Evolutionary conservation across 2,329 filamentous ascomycete species (phyloP).

Genomic region (Clonostachys solani): DNA sequence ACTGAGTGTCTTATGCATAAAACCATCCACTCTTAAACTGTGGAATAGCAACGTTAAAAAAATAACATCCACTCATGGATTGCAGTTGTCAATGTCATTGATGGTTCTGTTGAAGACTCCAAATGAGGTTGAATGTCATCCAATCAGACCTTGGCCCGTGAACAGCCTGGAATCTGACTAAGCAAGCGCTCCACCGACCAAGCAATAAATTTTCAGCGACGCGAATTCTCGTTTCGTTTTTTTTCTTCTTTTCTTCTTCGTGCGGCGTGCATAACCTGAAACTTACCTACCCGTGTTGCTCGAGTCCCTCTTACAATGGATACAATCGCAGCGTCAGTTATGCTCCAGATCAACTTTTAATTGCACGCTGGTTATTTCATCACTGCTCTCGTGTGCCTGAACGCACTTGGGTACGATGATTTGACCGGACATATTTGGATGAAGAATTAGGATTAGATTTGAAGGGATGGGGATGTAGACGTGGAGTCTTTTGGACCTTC

Average conservation of each 20-base stretch:
- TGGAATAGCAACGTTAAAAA: too few species aligned
- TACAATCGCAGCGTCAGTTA: conserved; percentile 66
- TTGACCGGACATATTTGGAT: conserved; percentile 35
- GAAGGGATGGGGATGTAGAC: too few species aligned
- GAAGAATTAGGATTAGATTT: too few species aligned
- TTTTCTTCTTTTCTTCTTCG: conserved; percentile 59
- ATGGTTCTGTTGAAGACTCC: too few species aligned
- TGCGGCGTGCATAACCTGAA: conserved; percentile 73
- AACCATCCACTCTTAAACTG: too few species aligned
- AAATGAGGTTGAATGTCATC: too few species aligned
- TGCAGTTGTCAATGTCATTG: too few species aligned
- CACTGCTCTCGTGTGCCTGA: conserved; percentile 27
- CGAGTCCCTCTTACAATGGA: conserved; percentile 56
- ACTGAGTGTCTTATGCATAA: too few species aligned
- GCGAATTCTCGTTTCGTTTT: conserved; percentile 22
- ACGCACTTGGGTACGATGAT: conserved; percentile 21
- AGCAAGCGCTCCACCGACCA: conserved; percentile 6
- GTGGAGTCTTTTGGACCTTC: too few species aligned
- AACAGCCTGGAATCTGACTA: conserved; percentile 8
- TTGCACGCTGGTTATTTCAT: conserved; percentile 64
- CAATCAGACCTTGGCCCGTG: too few species aligned
- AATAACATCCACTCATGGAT: too few species aligned
- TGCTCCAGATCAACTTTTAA: conserved; percentile 72
- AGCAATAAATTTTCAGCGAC: conserved; percentile 22
- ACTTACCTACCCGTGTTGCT: conserved; percentile 73